Conservation (phyloP, 768 basidiomycete genomes). For the Collybiopsis confluens region DNA sequence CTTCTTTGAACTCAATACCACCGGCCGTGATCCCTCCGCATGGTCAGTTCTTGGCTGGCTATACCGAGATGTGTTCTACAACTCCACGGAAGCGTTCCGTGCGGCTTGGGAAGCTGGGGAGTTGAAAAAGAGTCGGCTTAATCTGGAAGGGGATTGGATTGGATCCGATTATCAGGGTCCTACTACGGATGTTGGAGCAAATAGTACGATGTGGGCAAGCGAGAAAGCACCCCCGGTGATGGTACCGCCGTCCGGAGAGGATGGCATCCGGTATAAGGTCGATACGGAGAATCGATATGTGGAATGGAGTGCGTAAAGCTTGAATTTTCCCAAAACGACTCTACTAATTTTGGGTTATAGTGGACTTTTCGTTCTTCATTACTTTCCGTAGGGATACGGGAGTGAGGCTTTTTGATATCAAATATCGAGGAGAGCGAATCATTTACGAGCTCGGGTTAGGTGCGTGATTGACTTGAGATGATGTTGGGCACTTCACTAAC, state of each 20-base stretch:
- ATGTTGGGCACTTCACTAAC: neutral
- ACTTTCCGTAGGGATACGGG: slow-evolving; percentile 55
- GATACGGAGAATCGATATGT: slow-evolving; percentile 11
- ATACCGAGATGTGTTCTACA: slow-evolving; percentile 17
- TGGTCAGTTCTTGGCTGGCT: slow-evolving; percentile 18
- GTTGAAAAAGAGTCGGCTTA: slow-evolving; percentile 15
- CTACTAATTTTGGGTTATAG: neutral
- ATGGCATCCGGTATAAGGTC: neutral
- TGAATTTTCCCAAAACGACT: neutral
- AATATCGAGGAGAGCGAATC: slow-evolving; percentile 36
- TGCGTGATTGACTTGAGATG: neutral
- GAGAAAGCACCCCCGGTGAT: slow-evolving; percentile 13
- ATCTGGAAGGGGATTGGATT: slow-evolving; percentile 16
- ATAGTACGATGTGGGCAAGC: slow-evolving; percentile 6
- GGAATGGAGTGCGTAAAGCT: slow-evolving; percentile 13
- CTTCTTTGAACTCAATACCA: slow-evolving; percentile 19
- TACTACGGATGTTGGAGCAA: neutral
- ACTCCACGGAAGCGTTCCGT: slow-evolving; percentile 15
- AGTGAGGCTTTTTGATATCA: slow-evolving; percentile 37
- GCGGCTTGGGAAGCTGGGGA: slow-evolving; percentile 15
- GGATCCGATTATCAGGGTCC: slow-evolving; percentile 14
- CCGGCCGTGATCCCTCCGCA: slow-evolving; percentile 16
- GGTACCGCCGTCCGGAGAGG: slow-evolving; percentile 15
- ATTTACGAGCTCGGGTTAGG: slow-evolving; percentile 41
- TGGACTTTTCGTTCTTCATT: slow-evolving; percentile 24